Base-by-base conservation (phyloP, 169 alveolate species). In the Plasmodium fragile region DNA sequence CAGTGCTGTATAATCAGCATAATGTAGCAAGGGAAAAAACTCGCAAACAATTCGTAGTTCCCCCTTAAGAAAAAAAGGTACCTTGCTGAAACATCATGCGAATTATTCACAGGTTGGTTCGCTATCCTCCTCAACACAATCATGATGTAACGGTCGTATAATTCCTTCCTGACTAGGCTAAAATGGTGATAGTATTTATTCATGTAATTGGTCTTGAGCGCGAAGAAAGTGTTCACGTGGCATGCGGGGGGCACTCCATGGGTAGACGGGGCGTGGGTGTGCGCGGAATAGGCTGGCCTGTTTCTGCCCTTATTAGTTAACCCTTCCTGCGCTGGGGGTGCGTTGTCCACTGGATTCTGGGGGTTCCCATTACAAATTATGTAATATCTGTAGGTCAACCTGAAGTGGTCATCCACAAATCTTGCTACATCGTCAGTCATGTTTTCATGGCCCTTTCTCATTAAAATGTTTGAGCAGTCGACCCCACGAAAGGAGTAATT, bases 81-180 rank as follows among this genome's bases (percentile, higher is more conserved):
- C 52, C 81, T 89, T n/a, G 72, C 22, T 55, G 73, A 25, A 89
- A 78, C 52, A 55, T 22, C 49, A 6, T 78, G 82, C 43, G 36
- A 30, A 36, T 22, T 69, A 43, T 78, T 65, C 69, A 49, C 69
- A 85, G 53, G 55, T 85, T 85, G 81, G 32, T 85, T 85, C 18
- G 45, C 65, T 73, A 85, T 52, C 22, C 79, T 85, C 69, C 78
- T 70, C 65, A 89, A 45, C 49, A 78, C 94, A 65, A 89, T 78
- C 94, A 89, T 89, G 49, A 89, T 89, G 71, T 89, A 89, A 41
- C 94, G 79, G 41, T 89, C 87, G 70, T 89, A 89, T 78, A 89
- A 55, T 89, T 89, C 81, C 81, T 89, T 89, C 43, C 94, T 55
- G 43, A 69, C 77, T 59, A 78, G 32, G 32, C 94, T 78, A 78